Conservation (phyloP, 2,329 filamentous ascomycete genomes). For the Samsoniella hepiali region DNA sequence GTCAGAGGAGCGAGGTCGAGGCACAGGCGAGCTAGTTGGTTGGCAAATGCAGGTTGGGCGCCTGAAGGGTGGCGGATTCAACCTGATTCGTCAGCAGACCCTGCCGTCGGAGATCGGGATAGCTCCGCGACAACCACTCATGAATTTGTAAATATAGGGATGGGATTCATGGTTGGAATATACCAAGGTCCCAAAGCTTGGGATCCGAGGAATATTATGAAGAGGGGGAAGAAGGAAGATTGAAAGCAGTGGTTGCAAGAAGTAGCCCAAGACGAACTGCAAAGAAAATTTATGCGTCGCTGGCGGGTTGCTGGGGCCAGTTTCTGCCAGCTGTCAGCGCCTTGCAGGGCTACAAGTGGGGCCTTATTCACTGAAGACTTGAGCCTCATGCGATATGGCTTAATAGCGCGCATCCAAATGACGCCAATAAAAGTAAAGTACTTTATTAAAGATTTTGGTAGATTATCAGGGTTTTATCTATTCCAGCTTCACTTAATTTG, state of each 20-base stretch:
- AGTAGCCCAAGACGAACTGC: neutral
- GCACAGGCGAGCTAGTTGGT: neutral
- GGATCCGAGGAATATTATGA: neutral
- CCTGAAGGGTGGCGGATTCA: neutral
- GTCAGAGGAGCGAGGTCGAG: constrained; percentile 8
- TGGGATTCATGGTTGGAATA: constrained; percentile 3
- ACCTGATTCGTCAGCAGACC: constrained; percentile 18
- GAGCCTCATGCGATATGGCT: neutral
- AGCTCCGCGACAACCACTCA: constrained; percentile 18
- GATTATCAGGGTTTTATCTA: too few species aligned
- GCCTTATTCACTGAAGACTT: neutral
- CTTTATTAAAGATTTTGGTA: too few species aligned
- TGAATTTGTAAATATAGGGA: neutral
- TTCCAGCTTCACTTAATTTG: too few species aligned
- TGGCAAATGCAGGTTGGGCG: constrained; percentile 9
- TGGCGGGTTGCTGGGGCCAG: constrained; percentile 10
- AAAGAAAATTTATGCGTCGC: constrained; percentile 13
- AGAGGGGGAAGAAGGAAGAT: neutral
- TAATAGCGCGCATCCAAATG: too few species aligned
- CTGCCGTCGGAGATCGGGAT: constrained; percentile 18
- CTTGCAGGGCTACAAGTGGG: constrained; percentile 13
- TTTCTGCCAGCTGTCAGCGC: constrained; percentile 16
- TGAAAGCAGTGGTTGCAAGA: neutral
- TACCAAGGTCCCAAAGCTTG: neutral
- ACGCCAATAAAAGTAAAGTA: too few species aligned